Conservation (phyloP, 768 basidiomycete genomes). For the Kondoa malvinella region DNA sequence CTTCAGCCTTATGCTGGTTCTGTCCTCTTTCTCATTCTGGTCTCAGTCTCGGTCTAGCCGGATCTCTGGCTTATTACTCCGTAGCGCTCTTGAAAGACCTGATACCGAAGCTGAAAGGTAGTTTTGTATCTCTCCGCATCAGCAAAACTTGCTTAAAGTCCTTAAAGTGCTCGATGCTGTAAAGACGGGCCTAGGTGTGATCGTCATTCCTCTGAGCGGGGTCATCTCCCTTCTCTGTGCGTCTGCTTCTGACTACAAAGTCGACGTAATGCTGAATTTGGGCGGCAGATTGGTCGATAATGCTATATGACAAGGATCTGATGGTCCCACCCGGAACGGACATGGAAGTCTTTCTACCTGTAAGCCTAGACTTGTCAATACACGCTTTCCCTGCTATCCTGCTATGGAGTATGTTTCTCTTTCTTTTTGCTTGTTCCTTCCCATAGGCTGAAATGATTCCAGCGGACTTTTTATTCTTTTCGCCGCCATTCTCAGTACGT, state of each 20-base stretch:
- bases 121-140: not conserved
- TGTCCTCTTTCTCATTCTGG: not conserved
- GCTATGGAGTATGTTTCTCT: not conserved
- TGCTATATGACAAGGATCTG: not conserved
- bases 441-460: not conserved
- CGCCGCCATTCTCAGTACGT: not conserved
- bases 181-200: not conserved
- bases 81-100: not conserved
- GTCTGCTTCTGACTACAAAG: not conserved
- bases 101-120: not conserved
- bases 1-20: not conserved
- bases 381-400: not conserved
- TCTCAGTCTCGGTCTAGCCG: not conserved
- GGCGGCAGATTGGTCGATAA: not conserved
- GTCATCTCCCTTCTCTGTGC: not conserved
- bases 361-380: not conserved
- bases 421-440: not conserved
- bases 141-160: not conserved
- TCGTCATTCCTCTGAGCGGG: not conserved
- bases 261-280: not conserved
- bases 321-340: not conserved
- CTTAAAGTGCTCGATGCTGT: not conserved
- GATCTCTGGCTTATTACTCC: not conserved
- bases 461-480: conserved; percentile 2
- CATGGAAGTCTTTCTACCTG: not conserved